A percentile compares a stretch with the other conserved stretches of the same genome.
Conservation (phyloP, 371 early-diverging fungal genomes). For the Apophysomyces sp. region DNA sequence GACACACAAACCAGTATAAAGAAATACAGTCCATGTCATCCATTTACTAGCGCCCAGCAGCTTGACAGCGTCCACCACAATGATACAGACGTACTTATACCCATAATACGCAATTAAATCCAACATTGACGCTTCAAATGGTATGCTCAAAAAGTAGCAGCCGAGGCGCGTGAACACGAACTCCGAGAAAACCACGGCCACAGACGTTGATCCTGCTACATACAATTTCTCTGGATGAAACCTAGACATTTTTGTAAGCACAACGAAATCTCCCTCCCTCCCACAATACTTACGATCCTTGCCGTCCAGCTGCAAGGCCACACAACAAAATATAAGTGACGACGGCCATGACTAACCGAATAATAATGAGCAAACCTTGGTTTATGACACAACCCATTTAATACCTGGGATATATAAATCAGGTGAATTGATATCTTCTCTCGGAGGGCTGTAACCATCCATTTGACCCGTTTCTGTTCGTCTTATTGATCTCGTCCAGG, state of each 20-base stretch:
- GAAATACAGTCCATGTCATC: slow-evolving; percentile 62
- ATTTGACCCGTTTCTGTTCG: slow-evolving; percentile 86
- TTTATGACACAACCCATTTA: background rate
- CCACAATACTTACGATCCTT: slow-evolving; percentile 46
- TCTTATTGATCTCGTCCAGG: slow-evolving; percentile 79
- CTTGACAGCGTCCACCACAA: slow-evolving; percentile 55
- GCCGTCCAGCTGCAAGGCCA: slow-evolving; percentile 74
- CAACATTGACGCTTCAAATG: slow-evolving; percentile 81
- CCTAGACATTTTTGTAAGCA: slow-evolving; percentile 24
- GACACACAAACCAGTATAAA: slow-evolving; percentile 77
- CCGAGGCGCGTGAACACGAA: slow-evolving; percentile 81
- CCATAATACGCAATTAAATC: slow-evolving; percentile 92
- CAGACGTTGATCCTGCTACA: slow-evolving; percentile 82
- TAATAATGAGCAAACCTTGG: background rate
- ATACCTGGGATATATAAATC: slow-evolving; percentile 97
- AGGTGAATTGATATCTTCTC: slow-evolving; percentile 93
- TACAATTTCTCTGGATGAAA: slow-evolving; percentile 94
- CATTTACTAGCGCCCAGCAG: slow-evolving; percentile 50
- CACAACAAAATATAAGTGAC: slow-evolving; percentile 93
- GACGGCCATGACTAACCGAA: slow-evolving; percentile 79
- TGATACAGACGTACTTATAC: slow-evolving; percentile 93
- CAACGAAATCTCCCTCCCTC: background rate
- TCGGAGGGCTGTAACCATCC: slow-evolving; percentile 84
- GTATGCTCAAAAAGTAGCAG: slow-evolving; percentile 88
- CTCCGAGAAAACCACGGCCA: slow-evolving; percentile 82